Evolutionary conservation across 1,284 basidiomycete genomes (phyloP), one percentile per base, ranked within the genome.

Genomic region (Malassezia sp.): DNA sequence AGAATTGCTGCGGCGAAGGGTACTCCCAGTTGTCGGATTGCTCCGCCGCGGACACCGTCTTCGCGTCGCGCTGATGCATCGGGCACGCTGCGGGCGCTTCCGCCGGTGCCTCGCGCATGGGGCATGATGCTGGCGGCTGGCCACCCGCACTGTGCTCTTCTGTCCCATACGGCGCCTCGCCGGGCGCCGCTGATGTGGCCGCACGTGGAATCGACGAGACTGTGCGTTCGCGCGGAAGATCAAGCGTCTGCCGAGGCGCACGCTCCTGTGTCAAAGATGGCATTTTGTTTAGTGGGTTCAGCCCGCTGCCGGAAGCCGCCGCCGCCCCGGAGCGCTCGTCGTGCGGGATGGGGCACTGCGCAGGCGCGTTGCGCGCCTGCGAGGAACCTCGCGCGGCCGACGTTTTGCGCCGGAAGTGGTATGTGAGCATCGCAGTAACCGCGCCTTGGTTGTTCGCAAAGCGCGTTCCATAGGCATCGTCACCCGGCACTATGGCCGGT

Each of bases 1-100:
- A 91, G 71, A 97, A 97, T 71, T 97, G 91, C 73, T 97, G 90
- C 2, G 91, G 88, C 5, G 85, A 90, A 1, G 93, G 93, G 72
- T 99, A 99, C 66, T 95, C 90, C 93, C 93, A 97, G 38, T 73
- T 72, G 11, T 67, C 67, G 14, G 70, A 65, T 17, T 64, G 44
- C 44, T 56, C 34, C 5, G n/a, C 38, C n/a, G n/a, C n/a, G 37
- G 47, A 26, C 21, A 14, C 14, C 12, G 22, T 24, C 15, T 21
- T 30, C 50, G 50, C 22, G n/a, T 41, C 51, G 12, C 54, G 59
- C 20, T 52, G 57, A 70, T 77, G 37, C 53, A 72, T 43, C 15
- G 61, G 61, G 11, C 38, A 52, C 41, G 44, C 27, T 23, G 43
- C 37, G 2, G n/a, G 23, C n/a, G n/a, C n/a, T 22, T 31, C 7